Conservation (phyloP, 257 asterid genomes). For the Capsicum chinense region DNA sequence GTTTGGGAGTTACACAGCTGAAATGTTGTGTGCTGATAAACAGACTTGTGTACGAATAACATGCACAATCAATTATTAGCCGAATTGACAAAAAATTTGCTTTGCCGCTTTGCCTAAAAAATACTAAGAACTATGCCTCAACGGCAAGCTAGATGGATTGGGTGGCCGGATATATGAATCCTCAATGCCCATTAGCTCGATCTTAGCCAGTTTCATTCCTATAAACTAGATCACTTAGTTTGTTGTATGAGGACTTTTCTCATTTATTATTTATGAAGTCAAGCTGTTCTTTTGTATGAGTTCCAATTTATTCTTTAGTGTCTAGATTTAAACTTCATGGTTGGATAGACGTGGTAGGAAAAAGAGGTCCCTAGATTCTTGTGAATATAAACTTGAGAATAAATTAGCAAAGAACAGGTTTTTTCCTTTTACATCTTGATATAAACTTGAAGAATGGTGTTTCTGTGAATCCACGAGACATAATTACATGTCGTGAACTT, state of each 20-base stretch:
- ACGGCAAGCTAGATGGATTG: too few relatives aligned
- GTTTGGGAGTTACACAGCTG: too few relatives aligned
- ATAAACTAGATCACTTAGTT: not conserved
- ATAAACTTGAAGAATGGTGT: conserved; percentile 14
- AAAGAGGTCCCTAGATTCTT: not conserved
- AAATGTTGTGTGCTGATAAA: too few relatives aligned
- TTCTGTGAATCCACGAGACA: conserved; percentile 12
- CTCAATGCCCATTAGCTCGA: too few relatives aligned
- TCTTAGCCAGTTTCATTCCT: too few relatives aligned
- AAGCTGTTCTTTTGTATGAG: not conserved
- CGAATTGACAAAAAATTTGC: too few relatives aligned
- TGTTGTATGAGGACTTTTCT: not conserved
- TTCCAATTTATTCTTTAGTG: conserved; percentile 16
- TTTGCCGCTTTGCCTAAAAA: too few relatives aligned
- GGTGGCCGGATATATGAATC: too few relatives aligned
- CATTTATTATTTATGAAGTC: not conserved
- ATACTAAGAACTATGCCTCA: too few relatives aligned
- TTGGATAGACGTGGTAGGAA: conserved; percentile 3
- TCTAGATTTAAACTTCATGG: conserved; percentile 21
- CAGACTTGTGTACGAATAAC: too few relatives aligned
- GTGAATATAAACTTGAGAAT: not conserved
- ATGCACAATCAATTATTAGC: too few relatives aligned
- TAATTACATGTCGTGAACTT: conserved; percentile 8
- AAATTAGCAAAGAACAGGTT: not conserved
- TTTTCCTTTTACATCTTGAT: not conserved